Conservation (phyloP, 306 rosid species). For the Macrotyloma uniflorum region DNA sequence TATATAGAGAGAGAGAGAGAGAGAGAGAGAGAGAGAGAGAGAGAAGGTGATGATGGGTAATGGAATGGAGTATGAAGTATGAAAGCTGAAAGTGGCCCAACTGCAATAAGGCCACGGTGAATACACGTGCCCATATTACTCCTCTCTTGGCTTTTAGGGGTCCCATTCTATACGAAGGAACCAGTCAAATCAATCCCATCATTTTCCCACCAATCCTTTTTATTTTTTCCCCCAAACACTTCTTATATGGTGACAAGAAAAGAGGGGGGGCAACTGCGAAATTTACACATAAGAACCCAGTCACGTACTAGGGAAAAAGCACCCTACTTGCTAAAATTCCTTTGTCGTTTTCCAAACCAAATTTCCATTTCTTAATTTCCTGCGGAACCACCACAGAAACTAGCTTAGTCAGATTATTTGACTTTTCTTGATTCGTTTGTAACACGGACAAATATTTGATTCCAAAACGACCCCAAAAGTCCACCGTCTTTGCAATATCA, state of each 20-base stretch:
- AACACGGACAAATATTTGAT: slow-evolving; percentile 47
- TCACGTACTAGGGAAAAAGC: slow-evolving; percentile 42
- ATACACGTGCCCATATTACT: slow-evolving; percentile 44
- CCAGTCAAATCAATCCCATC: slow-evolving; percentile 38
- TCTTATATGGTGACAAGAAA: slow-evolving; percentile 5
- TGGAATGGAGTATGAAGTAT: slow-evolving; percentile 21
- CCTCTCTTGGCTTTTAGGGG: background rate
- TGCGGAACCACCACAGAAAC: slow-evolving; percentile 33
- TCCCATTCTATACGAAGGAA: background rate
- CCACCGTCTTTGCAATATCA: slow-evolving; percentile 48
- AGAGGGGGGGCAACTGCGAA: slow-evolving; percentile 23
- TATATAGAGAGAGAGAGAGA: slow-evolving; percentile 19
- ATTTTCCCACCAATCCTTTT: slow-evolving; percentile 24
- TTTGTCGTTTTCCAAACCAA: slow-evolving; percentile 23
- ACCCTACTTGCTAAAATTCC: slow-evolving; percentile 29
- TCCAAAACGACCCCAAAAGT: slow-evolving; percentile 39
- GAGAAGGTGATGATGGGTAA: slow-evolving; percentile 12
- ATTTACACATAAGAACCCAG: slow-evolving; percentile 50
- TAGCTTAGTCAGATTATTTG: slow-evolving; percentile 48
- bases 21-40: slow-evolving; percentile 25
- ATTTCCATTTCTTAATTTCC: slow-evolving; percentile 23
- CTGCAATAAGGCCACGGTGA: slow-evolving; percentile 33
- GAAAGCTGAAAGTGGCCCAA: slow-evolving; percentile 30
- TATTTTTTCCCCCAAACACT: background rate
- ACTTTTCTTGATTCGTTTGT: slow-evolving; percentile 37